phyloP scores from a whole-genome alignment of 2,329 filamentous ascomycete species.

The Botrytis tulipae region DNA sequence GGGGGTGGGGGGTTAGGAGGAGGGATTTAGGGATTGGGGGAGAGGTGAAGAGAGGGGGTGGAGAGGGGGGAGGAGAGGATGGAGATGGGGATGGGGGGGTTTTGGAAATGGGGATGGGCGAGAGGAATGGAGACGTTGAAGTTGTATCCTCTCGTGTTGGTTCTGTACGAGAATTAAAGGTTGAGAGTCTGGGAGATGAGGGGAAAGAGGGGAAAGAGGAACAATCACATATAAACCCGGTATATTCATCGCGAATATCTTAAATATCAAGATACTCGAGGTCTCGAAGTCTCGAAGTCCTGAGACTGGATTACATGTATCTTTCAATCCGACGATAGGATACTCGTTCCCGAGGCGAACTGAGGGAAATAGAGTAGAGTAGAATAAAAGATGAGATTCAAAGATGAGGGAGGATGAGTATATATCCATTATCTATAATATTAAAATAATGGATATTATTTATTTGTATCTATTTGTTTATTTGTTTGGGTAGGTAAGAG shows the following conservation, averaged over 20 bases:
- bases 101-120: not conserved
- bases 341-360: too few relatives aligned
- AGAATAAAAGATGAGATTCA: too few relatives aligned
- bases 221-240: not conserved
- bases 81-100: slow-evolving; percentile 14
- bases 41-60: not conserved
- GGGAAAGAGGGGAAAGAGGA: not conserved
- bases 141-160: not conserved
- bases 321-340: too few relatives aligned
- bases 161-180: not conserved
- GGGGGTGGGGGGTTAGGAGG: slow-evolving; percentile 38
- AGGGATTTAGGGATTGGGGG: slow-evolving; percentile 25
- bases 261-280: not conserved
- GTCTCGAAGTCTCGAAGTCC: accelerated
- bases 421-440: too few relatives aligned
- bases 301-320: not conserved
- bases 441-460: too few relatives aligned
- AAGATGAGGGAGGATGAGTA: too few relatives aligned
- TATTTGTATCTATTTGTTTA: too few relatives aligned
- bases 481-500: too few relatives aligned
- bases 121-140: not conserved
- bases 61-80: not conserved
- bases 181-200: not conserved
- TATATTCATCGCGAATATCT: not conserved
- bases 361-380: too few relatives aligned